Evolutionary conservation across 805 yeast genomes (phyloP).

Genomic region (Pichia sporocuriosa): DNA sequence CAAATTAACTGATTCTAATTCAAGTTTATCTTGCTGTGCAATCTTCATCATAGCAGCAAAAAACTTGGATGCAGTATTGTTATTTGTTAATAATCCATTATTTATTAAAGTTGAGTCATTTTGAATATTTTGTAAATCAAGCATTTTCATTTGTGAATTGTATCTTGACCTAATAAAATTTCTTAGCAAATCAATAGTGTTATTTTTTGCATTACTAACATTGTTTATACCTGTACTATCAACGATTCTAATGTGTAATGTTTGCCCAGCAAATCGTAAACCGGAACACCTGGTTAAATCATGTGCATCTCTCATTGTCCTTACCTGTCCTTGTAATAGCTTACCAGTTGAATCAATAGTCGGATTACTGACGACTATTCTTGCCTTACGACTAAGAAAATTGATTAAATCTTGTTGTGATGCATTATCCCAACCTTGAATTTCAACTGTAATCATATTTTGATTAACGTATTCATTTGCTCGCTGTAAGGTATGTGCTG

Average conservation of each 20-base stretch:
- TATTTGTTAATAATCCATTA: conserved; percentile 50
- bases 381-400: conserved; percentile 64
- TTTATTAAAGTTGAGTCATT: conserved; percentile 52
- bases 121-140: conserved; percentile 61
- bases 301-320: conserved; percentile 48
- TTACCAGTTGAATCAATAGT: conserved; percentile 43
- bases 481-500: conserved; percentile 16
- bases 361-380: conserved; percentile 47
- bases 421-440: conserved; percentile 80
- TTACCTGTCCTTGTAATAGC: conserved; percentile 54
- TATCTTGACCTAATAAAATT: conserved; percentile 61
- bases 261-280: conserved; percentile 72
- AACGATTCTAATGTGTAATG: conserved; percentile 45
- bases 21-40: conserved; percentile 46
- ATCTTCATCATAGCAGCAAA: conserved; percentile 85
- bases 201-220: conserved; percentile 4
- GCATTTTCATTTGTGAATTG: conserved; percentile 53
- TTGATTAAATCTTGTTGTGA: conserved; percentile 57
- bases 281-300: conserved; percentile 60
- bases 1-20: conserved; percentile 65
- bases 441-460: conserved; percentile 46
- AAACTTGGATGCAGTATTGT: conserved; percentile 57
- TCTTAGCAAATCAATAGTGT: conserved; percentile 57
- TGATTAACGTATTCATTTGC: conserved; percentile 21
- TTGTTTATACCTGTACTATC: conserved; percentile 22